These are phyloP conservation scores for Didymella arachidicola DNA, from an alignment of 2,329 filamentous ascomycete genomes.

Conservation along the genomic window DNA sequence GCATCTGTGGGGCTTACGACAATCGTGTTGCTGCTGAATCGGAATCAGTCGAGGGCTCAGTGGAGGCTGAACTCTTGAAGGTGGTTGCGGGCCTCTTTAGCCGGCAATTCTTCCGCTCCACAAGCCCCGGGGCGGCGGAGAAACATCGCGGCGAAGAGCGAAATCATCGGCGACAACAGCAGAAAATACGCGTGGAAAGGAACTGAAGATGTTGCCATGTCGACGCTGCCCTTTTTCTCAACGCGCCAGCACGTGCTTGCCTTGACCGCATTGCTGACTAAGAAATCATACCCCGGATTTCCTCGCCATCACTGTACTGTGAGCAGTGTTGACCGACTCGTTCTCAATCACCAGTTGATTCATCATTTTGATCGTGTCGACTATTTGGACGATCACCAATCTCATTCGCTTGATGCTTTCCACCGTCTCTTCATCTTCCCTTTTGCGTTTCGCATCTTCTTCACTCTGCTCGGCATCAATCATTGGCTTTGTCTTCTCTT, in stretches of 20 bases:
- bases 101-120: constrained; percentile 45
- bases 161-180: not conserved
- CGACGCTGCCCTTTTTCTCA: not conserved
- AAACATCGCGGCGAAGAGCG: not conserved
- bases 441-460: not conserved
- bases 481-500: not conserved
- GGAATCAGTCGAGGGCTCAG: constrained; percentile 21
- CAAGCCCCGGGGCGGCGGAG: constrained; percentile 15
- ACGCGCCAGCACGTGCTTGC: constrained; percentile 3
- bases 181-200: not conserved
- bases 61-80: constrained; percentile 27
- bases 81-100: constrained; percentile 35
- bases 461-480: not conserved
- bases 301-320: not conserved
- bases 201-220: not conserved
- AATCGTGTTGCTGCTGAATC: constrained; percentile 27
- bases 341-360: not conserved
- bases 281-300: not conserved
- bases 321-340: not conserved
- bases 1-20: constrained; percentile 26
- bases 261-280: not conserved
- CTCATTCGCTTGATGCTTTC: not conserved
- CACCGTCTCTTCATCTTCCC: not conserved
- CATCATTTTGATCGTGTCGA: not conserved
- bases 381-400: not conserved